Evolutionary conservation across 441 rosid species (phyloP).

Genomic region (Eutrema salsugineum): DNA sequence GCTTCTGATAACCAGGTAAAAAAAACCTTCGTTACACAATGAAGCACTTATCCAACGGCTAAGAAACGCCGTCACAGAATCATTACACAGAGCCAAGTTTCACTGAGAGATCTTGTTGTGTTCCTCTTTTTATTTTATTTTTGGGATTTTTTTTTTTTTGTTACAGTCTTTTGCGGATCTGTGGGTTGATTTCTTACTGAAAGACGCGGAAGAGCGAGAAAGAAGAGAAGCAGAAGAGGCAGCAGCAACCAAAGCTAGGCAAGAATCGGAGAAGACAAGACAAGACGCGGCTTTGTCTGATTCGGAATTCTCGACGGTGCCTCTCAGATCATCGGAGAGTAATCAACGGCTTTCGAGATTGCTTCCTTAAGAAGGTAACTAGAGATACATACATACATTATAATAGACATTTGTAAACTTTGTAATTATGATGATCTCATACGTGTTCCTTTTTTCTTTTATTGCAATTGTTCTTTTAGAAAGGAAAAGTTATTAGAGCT

Average conservation of each 20-base stretch:
- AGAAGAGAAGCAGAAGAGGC: conserved; percentile 51
- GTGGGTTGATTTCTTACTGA: conserved; percentile 95
- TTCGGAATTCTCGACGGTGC: conserved; percentile 78
- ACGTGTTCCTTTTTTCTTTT: neutral
- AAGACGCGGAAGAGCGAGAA: conserved; percentile 78
- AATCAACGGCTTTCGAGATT: conserved; percentile 46
- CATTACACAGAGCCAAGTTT: neutral
- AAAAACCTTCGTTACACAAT: neutral
- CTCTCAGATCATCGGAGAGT: conserved; percentile 55
- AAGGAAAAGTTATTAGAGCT: neutral
- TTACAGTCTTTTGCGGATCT: conserved; percentile 85
- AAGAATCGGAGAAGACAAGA: conserved; percentile 19
- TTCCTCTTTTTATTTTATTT: neutral
- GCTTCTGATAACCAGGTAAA: conserved; percentile 72
- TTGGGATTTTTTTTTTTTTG: too few relatives aligned
- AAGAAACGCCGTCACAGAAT: conserved; percentile 33
- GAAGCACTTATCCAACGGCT: neutral
- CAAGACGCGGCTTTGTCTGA: conserved; percentile 43
- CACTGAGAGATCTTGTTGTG: conserved; percentile 4
- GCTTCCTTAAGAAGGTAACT: conserved; percentile 39
- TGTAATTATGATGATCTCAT: conserved; percentile 18
- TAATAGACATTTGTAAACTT: neutral
- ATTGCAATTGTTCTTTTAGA: neutral
- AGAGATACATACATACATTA: conserved; percentile 26
- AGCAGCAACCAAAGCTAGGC: conserved; percentile 33